Conservation (phyloP, 805 yeast species). For the Kodamaea nitidulidarum region DNA sequence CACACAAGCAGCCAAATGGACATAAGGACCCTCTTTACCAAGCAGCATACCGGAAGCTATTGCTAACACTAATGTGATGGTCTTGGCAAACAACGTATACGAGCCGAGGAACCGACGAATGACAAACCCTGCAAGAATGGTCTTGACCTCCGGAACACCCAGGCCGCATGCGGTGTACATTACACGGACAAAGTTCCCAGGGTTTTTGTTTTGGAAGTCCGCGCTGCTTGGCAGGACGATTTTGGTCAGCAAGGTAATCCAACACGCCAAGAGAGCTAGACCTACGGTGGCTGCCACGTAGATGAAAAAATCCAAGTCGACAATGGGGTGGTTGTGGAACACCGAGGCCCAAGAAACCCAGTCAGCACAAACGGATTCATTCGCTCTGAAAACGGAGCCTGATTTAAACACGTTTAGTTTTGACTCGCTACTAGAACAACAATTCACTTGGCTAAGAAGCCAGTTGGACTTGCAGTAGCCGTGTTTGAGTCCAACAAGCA, state of each 20-base stretch:
- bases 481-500: constrained; percentile 47
- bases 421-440: constrained; percentile 17
- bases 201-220: neutral
- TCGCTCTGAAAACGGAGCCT: constrained; percentile 15
- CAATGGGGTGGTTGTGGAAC: constrained; percentile 13
- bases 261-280: constrained; percentile 43
- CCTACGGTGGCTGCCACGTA: constrained; percentile 35
- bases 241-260: constrained; percentile 45
- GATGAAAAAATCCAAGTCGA: constrained; percentile 27
- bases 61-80: constrained; percentile 46
- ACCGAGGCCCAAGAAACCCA: constrained; percentile 46
- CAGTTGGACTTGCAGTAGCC: constrained; percentile 49
- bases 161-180: constrained; percentile 55
- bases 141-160: constrained; percentile 61
- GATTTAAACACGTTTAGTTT: constrained; percentile 16
- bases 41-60: constrained; percentile 55
- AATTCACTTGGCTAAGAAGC: constrained; percentile 40
- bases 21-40: constrained; percentile 63
- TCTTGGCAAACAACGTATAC: constrained; percentile 47
- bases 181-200: constrained; percentile 13
- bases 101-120: constrained; percentile 51
- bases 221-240: constrained; percentile 17
- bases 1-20: constrained; percentile 55
- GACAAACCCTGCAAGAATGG: constrained; percentile 55
- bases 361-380: constrained; percentile 12